Evolutionary conservation across 2,329 filamentous ascomycete species (phyloP).

Genomic region (Sporothrix pseudoabietina): DNA sequence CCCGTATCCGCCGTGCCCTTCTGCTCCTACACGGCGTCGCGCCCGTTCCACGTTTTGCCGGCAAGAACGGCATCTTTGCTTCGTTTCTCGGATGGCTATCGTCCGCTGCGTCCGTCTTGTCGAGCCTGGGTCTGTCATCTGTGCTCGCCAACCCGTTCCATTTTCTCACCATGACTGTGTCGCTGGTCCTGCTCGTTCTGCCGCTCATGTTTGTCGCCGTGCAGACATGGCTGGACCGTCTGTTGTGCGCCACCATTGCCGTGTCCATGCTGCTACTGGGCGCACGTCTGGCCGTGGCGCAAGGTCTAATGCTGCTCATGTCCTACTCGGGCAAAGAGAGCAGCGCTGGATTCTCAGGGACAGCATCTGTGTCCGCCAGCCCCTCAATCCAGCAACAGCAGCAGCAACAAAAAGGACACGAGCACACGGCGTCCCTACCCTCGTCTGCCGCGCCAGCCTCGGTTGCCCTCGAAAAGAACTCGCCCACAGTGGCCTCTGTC

Average conservation of each 20-base stretch:
- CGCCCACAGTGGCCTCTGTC: slow-evolving; percentile 63
- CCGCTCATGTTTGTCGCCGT: slow-evolving; percentile 79
- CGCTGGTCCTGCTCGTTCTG: slow-evolving; percentile 70
- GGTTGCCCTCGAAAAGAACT: neutral
- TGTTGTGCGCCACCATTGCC: slow-evolving; percentile 79
- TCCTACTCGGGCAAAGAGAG: slow-evolving; percentile 61
- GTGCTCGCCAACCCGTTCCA: slow-evolving; percentile 95
- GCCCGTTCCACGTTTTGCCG: neutral
- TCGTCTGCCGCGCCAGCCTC: slow-evolving; percentile 21
- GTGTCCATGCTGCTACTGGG: slow-evolving; percentile 87
- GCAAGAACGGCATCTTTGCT: slow-evolving; percentile 11
- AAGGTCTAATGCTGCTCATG: slow-evolving; percentile 96
- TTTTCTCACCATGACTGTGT: slow-evolving; percentile 88
- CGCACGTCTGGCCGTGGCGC: slow-evolving; percentile 76
- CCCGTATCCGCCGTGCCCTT: slow-evolving; percentile 89
- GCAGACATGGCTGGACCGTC: slow-evolving; percentile 79
- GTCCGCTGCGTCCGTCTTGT: neutral
- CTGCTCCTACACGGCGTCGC: slow-evolving; percentile 32
- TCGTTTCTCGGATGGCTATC: slow-evolving; percentile 71
- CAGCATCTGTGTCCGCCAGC: neutral
- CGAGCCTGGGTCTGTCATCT: slow-evolving; percentile 60
- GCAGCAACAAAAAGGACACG: neutral
- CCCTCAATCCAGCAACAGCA: neutral
- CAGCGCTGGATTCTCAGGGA: neutral
- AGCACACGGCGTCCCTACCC: slow-evolving; percentile 33